These are phyloP conservation scores for Cryptosporidium canis DNA, from an alignment of 169 alveolate genomes.

Conservation along the genomic window DNA sequence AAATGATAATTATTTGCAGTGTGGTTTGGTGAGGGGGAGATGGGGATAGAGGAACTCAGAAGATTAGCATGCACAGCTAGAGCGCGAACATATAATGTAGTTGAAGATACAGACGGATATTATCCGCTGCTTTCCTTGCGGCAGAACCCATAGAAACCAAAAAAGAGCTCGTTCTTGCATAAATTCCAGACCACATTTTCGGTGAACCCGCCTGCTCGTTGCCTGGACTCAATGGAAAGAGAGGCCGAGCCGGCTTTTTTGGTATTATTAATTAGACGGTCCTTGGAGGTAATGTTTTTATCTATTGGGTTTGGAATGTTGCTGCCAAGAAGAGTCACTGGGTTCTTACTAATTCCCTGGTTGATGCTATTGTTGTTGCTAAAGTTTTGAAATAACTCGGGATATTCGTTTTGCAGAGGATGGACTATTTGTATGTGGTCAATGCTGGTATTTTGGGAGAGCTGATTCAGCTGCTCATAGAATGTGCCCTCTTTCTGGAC, in stretches of 20 bases:
- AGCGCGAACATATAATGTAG: no score
- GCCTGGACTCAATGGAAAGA: constrained; percentile 12
- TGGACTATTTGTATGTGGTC: constrained; percentile 57
- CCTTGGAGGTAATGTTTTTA: constrained; percentile 43
- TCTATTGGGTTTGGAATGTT: constrained; percentile 65
- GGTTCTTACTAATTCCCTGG: neutral
- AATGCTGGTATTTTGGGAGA: constrained; percentile 26
- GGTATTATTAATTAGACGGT: neutral
- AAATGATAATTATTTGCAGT: no score
- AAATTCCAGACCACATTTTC: constrained; percentile 49
- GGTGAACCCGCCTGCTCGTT: constrained; percentile 63
- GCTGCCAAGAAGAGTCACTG: constrained; percentile 8
- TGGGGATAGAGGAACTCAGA: no score
- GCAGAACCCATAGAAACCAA: neutral
- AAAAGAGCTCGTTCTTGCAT: constrained; percentile 45
- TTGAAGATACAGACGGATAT: no score
- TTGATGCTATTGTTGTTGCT: neutral
- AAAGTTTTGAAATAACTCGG: constrained; percentile 51
- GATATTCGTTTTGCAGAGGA: constrained; percentile 65
- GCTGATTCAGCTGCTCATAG: constrained; percentile 51
- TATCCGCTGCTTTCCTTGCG: no score
- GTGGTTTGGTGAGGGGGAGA: no score
- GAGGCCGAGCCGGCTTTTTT: neutral
- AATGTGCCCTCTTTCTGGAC: constrained; percentile 60
- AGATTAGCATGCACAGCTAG: no score